phyloP scores from a whole-genome alignment of 371 early-diverging fungal species.

The Dichotomocladium elegans region DNA sequence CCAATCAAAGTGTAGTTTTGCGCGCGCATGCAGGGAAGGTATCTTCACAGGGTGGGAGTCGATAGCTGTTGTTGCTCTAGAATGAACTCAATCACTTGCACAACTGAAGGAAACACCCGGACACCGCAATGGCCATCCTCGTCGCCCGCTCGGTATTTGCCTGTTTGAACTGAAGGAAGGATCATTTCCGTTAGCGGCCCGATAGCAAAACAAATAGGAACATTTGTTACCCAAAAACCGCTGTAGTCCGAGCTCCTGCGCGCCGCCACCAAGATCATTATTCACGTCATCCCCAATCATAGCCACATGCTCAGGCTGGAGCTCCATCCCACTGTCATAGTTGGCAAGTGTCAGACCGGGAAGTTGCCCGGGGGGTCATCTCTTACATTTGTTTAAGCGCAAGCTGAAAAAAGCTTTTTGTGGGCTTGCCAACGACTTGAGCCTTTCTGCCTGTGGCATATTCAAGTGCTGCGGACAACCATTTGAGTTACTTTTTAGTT shows the following conservation, averaged over 20 bases:
- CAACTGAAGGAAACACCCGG: conserved; percentile 34
- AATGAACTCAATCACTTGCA: conserved; percentile 36
- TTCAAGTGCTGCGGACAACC: conserved; percentile 54
- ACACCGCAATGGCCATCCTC: conserved; percentile 30
- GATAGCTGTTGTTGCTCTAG: conserved; percentile 13
- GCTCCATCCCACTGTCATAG: conserved; percentile 17
- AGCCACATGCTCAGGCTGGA: conserved; percentile 51
- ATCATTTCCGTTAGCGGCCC: neutral
- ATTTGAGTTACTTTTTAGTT: neutral
- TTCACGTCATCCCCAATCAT: conserved; percentile 86
- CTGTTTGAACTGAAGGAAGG: conserved; percentile 60
- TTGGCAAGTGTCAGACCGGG: neutral
- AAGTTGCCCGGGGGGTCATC: too few relatives aligned
- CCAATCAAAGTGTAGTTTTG: too few relatives aligned
- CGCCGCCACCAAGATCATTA: conserved; percentile 78
- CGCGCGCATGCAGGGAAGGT: too few relatives aligned
- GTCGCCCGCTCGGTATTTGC: conserved; percentile 77
- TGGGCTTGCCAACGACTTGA: conserved; percentile 82
- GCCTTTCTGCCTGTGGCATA: conserved; percentile 67
- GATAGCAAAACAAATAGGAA: too few relatives aligned
- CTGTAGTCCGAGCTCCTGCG: conserved; percentile 63
- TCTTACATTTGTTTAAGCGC: conserved; percentile 71
- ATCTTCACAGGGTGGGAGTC: too few relatives aligned
- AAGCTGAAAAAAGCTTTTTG: conserved; percentile 65
- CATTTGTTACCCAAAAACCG: conserved; percentile 56